Evolutionary conservation across 441 rosid species (phyloP).

Genomic region (Viola pubescens): DNA sequence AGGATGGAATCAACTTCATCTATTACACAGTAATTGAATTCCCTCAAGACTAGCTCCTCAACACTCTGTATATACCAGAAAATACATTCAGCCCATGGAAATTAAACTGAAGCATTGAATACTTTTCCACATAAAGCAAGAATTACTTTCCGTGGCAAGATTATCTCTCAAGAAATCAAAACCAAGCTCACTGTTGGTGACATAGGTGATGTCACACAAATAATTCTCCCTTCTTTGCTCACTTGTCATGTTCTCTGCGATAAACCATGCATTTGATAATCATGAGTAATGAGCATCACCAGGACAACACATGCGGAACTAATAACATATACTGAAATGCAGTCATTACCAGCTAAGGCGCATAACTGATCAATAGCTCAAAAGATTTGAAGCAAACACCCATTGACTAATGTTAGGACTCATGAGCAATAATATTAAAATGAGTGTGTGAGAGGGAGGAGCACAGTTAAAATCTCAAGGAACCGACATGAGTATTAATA

Average conservation of each 20-base stretch:
- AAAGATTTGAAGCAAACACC: background rate
- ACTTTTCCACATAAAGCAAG: constrained; percentile 34
- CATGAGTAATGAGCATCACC: constrained; percentile 1
- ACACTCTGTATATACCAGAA: constrained; percentile 54
- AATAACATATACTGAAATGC: background rate
- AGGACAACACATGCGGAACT: background rate
- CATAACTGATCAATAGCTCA: background rate
- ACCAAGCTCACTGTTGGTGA: constrained; percentile 95
- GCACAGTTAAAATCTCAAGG: background rate
- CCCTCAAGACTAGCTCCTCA: constrained; percentile 91
- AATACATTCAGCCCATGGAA: constrained; percentile 29
- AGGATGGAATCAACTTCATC: constrained; percentile 99
- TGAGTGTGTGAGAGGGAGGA: background rate
- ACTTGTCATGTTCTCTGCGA: constrained; percentile 81
- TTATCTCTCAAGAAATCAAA: constrained; percentile 93
- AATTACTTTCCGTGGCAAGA: constrained; percentile 99
- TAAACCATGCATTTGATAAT: constrained; percentile 5
- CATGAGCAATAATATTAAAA: background rate
- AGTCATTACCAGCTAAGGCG: background rate
- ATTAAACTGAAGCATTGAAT: background rate
- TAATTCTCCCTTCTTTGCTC: constrained; percentile 92
- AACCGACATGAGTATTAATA: background rate
- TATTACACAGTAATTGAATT: constrained; percentile 79
- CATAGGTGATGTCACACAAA: constrained; percentile 84
- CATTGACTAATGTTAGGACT: background rate